Base-by-base conservation (phyloP, 2,329 filamentous ascomycete species). In the Beauveria bassiana region DNA sequence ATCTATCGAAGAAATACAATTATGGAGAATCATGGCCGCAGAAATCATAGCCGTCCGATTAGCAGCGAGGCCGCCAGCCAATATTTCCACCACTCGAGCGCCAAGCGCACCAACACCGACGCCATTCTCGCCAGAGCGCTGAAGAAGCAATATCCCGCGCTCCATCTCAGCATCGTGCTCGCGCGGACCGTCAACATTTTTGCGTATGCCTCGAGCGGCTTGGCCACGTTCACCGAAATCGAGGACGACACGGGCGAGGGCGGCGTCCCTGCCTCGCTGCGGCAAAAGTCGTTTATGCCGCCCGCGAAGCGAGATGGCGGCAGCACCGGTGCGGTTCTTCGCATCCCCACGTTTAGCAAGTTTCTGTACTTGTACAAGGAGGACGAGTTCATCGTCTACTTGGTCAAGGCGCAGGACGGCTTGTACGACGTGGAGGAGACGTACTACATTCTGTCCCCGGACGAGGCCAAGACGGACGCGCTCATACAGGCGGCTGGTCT, bases 401-500 rank as follows among this genome's bases (percentile, higher is more conserved):
- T 77, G 5, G 70, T 73, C 50, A 72, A 77, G 50, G 73, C 75
- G 26, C 74, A 76, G 40, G 77, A 80, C 53, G 77, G 77, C 1
- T 52, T 50, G 2, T 38, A 54, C 6, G 64, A 54, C 1, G 38
- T 70, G 4, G 65, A 63, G 18, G 38, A 43, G 22, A 77, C 77
- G 66, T 74, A 70, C 62, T 80, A 77, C 64, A 64, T 80, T 24
- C 70, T 80, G 1, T 67, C 73, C 1, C 58, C 71, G 1, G 67
- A 73, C 43, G 68, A 67, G 34, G 53, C 61, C 50, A 67, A 69
- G 38, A 72, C 73, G 3, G 79, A 87, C 62, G 75, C 77, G 3
- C 74, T 89, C 46, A 71, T 89, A 34, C 73, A 81, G 8, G 79
- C 80, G 3, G 84, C 79, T 0, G 81, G 82, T 0, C 69, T 72